Evolutionary conservation across 1,139 yeast species (phyloP), one percentile per base, ranked within the genome.

Genomic region (Saccharomyces hybrid): DNA sequence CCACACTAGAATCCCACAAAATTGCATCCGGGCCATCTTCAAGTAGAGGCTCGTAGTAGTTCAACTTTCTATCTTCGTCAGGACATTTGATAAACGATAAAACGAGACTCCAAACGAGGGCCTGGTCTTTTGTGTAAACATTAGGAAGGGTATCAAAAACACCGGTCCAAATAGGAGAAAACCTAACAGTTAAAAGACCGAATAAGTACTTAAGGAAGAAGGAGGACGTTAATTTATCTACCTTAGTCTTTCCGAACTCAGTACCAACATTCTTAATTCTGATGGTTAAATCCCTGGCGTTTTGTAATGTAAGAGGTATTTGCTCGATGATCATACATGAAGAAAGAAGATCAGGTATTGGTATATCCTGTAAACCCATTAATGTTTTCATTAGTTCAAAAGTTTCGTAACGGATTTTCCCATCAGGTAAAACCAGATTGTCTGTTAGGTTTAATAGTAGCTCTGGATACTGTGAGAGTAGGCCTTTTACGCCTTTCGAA

Each of bases 91-190:
- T 49, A 42, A 86, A 78, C 4, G 69, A 66, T 52, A 68, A 69
- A 0, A 82, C 71, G 24, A 80, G 65, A 0, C 75, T 66, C 96
- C 96, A 91, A 1, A 88, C 75, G 5, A 74, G 57, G 0, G 70
- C 70, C 4, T 78, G 75, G 53, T 79, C 73, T 52, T 76, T 76
- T 11, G 71, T 74, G 11, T 75, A 70, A 8, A 85, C 69, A 6
- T 68, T 64, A 0, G 84, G 81, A 8, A 88, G 65, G 5, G 80
- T 77, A 58, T 85, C 93, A 55, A 77, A 74, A 2, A 87, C 85
- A 4, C 87, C 88, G 21, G 81, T 79, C 96, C 96, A 89, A 29
- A 86, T 77, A 1, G 99, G 99, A 58, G 89, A 87, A 64, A 93
- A 90, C 58, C 81, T 80, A 50, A 84, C 83, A 1, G 90, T 78